Evolutionary conservation across 116 monocot species (phyloP).

Genomic region (Zostera marina): DNA sequence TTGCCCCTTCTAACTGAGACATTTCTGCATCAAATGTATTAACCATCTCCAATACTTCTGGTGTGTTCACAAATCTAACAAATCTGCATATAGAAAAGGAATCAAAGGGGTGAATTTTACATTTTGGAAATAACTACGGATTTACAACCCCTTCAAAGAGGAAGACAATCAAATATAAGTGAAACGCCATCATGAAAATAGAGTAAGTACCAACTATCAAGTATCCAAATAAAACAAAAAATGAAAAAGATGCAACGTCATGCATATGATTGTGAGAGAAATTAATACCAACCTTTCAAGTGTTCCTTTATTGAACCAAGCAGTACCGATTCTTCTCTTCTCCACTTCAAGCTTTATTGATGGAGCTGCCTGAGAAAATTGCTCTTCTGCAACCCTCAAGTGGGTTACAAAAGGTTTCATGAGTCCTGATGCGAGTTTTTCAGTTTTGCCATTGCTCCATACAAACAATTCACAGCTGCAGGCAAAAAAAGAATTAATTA

Average conservation of each 20-base stretch:
- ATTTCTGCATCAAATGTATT: conserved; percentile 80
- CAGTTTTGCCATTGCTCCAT: conserved; percentile 34
- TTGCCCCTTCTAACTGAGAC: conserved; percentile 84
- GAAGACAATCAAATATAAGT: too few species aligned
- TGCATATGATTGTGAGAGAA: not conserved
- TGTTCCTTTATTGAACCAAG: conserved; percentile 95
- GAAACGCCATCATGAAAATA: too few species aligned
- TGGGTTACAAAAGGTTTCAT: conserved; percentile 54
- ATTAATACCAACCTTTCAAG: conserved; percentile 57
- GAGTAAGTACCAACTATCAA: too few species aligned
- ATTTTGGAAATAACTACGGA: too few species aligned
- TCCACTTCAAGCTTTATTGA: conserved; percentile 56
- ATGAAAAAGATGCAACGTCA: not conserved
- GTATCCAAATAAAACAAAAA: not conserved
- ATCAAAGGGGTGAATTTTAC: too few species aligned
- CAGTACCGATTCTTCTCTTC: conserved; percentile 23
- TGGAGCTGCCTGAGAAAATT: conserved; percentile 26
- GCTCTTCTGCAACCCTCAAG: conserved; percentile 54
- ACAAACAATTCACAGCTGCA: conserved; percentile 60
- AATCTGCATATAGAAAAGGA: conserved; percentile 30
- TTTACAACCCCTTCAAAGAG: too few species aligned
- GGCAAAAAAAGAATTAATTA: not conserved
- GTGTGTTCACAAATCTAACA: conserved; percentile 95
- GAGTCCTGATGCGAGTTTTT: conserved; percentile 51
- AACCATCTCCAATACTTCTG: conserved; percentile 81